Base-by-base conservation (phyloP, 495 filamentous ascomycete species). In the Penicillium roqueforti region DNA sequence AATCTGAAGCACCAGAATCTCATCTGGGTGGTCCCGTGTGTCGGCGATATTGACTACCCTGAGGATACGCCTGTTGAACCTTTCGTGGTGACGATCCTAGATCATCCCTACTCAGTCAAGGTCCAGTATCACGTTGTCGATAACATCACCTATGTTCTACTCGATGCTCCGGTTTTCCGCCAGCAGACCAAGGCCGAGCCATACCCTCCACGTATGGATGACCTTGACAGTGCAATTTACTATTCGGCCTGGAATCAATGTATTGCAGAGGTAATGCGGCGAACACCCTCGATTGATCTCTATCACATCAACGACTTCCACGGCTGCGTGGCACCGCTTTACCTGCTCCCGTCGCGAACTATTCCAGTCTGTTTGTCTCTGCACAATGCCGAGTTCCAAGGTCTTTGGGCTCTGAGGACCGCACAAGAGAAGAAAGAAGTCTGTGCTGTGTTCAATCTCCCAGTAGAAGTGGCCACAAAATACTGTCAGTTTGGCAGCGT, bases 221-320 rank as follows among this genome's bases (percentile, higher is more conserved):
- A 88, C 58, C 71, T 88, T 50, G 84, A 87, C 50, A 81, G 76
- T 57, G 85, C 85, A 23, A 80, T 88, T 37, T 83, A 86, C 69
- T 88, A 88, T 61, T 85, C 83, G 0, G 83, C 85, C 1, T 88
- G 85, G 85, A 88, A 88, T 56, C 78, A 80, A 55, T 87, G 85
- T 60, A 86, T 87, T 49, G 83, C 85, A 0, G 69, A 82, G 52
- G 69, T 83, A 0, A 82, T 87, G 57, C 76, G 73, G 46, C 76
- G 78, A 55, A 31, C 74, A 25, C 80, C 80, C 63, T 80, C 83
- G 0, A 78, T 88, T 47, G 85, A 89, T 60, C 67, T 88, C 18
- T 90, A 90, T 65, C 87, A 90, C 66, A 88, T 89, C 61, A 90
- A 90, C 68, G 87, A 90, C 63, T 90, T 89, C 63, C 87, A 90